Base-by-base conservation (phyloP, 495 filamentous ascomycete species). In the Peziza echinospora region DNA sequence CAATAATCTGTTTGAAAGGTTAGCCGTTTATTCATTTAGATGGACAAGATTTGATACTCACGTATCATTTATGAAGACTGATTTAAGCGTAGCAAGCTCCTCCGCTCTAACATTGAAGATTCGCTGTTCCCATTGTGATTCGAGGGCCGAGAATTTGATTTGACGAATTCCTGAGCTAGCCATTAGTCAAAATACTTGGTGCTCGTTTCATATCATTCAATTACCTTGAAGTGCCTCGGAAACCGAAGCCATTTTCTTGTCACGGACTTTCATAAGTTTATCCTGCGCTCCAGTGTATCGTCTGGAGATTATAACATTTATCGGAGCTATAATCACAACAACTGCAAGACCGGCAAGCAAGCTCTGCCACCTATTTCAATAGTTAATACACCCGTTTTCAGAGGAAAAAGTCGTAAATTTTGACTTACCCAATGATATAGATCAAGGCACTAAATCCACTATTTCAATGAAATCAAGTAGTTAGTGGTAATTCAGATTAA, bases 81-180 rank as follows among this genome's bases (percentile, higher is more conserved):
- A 67, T 75, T 81, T 81, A 28, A 81, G 65, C 1, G 70, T 71
- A 0, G 51, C 47, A 0, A 92, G 70, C 53, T 92, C 84, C 22
- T 67, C 67, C 10, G 72, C 69, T 53, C 84, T 69, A 21, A 73
- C 71, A 5, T 65, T 65, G n/a, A 63, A 57, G 45, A 92, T 83
- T 46, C 75, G 77, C n/a, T 68, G 62, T 60, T 86, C 71, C 84
- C 84, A 92, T 49, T 80, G 73, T 13, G 65, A 59, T 56, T 92
- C 84, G n/a, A 83, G 60, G 8, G 82, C 83, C 0, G 80, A 81
- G 52, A 92, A 86, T 53, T 92, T 92, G 58, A 92, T 82, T 56
- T 91, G 84, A 5, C 84, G 71, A 46, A 92, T 87, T 43, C 48
- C 41, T 43, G 21, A 23, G 41, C 16, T 43, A 0, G 41, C 22